Conservation (phyloP, 2,329 filamentous ascomycete genomes). For the Colletotrichum kahawae region DNA sequence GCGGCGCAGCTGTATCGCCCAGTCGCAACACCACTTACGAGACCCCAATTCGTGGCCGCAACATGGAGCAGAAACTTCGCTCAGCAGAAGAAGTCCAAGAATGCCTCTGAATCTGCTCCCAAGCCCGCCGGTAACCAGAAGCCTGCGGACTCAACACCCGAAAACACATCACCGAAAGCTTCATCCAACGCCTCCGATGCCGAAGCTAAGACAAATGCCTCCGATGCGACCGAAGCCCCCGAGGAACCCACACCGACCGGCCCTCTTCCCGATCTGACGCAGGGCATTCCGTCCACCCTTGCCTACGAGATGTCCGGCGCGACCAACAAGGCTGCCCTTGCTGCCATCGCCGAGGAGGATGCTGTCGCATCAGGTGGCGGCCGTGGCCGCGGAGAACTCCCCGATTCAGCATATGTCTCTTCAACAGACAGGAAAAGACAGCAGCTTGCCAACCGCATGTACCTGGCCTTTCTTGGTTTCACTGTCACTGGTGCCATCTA, state of each 20-base stretch:
- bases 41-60: slow-evolving; percentile 12
- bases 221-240: slow-evolving; percentile 12
- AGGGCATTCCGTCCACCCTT: slow-evolving; percentile 91
- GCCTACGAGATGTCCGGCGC: slow-evolving; percentile 69
- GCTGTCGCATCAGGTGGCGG: slow-evolving; percentile 52
- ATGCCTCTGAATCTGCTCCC: neutral
- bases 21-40: slow-evolving; percentile 16
- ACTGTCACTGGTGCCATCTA: slow-evolving; percentile 69
- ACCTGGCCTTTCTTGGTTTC: slow-evolving; percentile 63
- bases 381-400: slow-evolving; percentile 67
- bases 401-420: slow-evolving; percentile 84
- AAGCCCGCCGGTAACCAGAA: slow-evolving; percentile 10
- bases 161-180: slow-evolving; percentile 1
- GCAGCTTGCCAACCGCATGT: slow-evolving; percentile 76
- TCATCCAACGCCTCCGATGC: slow-evolving; percentile 1
- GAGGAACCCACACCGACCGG: slow-evolving; percentile 38
- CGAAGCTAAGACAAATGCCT: neutral
- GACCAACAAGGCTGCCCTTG: slow-evolving; percentile 28
- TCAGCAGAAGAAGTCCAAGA: slow-evolving; percentile 12
- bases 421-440: slow-evolving; percentile 85
- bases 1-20: slow-evolving; percentile 22
- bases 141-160: neutral
- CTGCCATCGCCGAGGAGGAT: slow-evolving; percentile 25
- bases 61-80: slow-evolving; percentile 22
- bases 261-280: slow-evolving; percentile 87